Evolutionary conservation across 2,329 filamentous ascomycete genomes (phyloP).

Genomic region (Aspergillus sp.): DNA sequence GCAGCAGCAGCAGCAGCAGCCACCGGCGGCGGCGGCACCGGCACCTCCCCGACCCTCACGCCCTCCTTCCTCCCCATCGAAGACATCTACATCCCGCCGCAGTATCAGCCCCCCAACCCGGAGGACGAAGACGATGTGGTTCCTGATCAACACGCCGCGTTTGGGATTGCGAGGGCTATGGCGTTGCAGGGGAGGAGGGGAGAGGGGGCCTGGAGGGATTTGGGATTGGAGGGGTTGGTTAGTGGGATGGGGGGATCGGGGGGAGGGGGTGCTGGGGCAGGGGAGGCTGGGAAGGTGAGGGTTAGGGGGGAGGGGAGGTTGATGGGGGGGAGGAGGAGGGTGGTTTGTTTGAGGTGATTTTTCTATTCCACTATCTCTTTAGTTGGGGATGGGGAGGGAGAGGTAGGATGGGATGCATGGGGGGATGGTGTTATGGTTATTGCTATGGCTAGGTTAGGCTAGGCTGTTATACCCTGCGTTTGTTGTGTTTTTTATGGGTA

Average conservation of each 20-base stretch:
- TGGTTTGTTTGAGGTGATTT: conserved; percentile 39
- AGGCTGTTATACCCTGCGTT: conserved; percentile 5
- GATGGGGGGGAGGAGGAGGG: conserved; percentile 43
- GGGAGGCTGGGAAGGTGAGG: conserved; percentile 20
- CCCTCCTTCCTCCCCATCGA: conserved; percentile 55
- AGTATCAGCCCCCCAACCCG: conserved; percentile 65
- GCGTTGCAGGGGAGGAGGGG: conserved; percentile 45
- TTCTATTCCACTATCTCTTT: background rate
- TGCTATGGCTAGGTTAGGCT: background rate
- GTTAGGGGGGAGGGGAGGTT: conserved; percentile 34
- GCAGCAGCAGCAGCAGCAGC: conserved; percentile 25
- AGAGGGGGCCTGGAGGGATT: conserved; percentile 61
- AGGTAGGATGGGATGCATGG: too few relatives aligned
- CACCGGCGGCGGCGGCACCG: too few relatives aligned
- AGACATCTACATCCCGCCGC: conserved; percentile 61
- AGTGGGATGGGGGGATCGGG: conserved; percentile 20
- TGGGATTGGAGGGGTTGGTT: conserved; percentile 37
- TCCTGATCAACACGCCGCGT: conserved; percentile 67
- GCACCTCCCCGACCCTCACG: conserved; percentile 33
- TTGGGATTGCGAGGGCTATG: conserved; percentile 65
- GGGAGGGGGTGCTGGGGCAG: conserved; percentile 13
- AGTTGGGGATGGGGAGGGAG: too few relatives aligned
- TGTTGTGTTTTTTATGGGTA: background rate
- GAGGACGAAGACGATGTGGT: conserved; percentile 70
- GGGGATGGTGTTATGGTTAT: background rate